A percentile compares a stretch with the other conserved stretches of the same genome.
These are phyloP conservation scores for Heliophila coronopifolia DNA, from an alignment of 441 rosid genomes.

Conservation along the genomic window DNA sequence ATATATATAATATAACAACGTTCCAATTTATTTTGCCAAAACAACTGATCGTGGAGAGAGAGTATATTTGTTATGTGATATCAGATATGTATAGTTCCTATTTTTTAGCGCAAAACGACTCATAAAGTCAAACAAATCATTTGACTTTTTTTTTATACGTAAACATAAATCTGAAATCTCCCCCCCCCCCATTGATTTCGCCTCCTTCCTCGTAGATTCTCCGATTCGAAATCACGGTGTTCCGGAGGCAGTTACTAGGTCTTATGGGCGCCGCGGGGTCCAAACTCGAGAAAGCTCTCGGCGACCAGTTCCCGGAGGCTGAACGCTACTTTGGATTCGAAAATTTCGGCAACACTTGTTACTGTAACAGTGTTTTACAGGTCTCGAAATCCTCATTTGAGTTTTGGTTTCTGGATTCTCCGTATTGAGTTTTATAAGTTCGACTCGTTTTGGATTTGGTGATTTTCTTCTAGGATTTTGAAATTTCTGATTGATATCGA, in stretches of 20 bases:
- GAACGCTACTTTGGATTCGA: slow-evolving; percentile 97
- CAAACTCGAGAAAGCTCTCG: slow-evolving; percentile 96
- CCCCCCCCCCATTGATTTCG: not conserved
- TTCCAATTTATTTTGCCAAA: too few species aligned
- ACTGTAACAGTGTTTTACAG: slow-evolving; percentile 96
- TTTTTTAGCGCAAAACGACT: too few species aligned
- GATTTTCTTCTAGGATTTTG: not conserved
- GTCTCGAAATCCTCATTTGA: slow-evolving; percentile 24
- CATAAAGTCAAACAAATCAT: too few species aligned
- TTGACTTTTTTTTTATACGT: too few species aligned
- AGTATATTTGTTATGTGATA: too few species aligned
- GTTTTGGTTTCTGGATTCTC: too few species aligned
- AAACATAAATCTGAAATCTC: not conserved
- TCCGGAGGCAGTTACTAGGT: slow-evolving; percentile 27
- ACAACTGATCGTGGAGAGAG: too few species aligned
- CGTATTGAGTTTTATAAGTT: too few species aligned
- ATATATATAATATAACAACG: too few species aligned
- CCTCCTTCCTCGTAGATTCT: not conserved
- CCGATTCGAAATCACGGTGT: slow-evolving; percentile 22
- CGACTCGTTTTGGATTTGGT: too few species aligned
- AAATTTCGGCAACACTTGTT: slow-evolving; percentile 96
- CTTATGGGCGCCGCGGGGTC: slow-evolving; percentile 97
- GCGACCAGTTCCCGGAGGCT: slow-evolving; percentile 99
- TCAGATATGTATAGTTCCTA: too few species aligned
- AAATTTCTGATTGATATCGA: too few species aligned